These are phyloP conservation scores for Closterium sp. DNA, from an alignment of 139 green algal species.

Conservation along the genomic window DNA sequence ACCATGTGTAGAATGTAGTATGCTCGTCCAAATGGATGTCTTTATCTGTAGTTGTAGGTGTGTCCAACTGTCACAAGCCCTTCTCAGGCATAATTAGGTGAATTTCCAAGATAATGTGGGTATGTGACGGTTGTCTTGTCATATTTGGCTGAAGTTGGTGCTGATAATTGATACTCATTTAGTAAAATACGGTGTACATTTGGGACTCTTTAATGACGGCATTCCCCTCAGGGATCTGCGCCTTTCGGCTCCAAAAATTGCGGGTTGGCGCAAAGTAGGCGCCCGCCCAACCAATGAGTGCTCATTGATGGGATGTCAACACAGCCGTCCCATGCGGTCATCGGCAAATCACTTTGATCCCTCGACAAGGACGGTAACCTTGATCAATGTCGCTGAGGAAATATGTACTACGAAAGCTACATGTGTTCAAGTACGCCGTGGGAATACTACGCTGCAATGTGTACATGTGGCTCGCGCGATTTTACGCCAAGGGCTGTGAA, in stretches of 20 bases:
- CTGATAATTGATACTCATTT: no score
- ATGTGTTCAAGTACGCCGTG: neutral
- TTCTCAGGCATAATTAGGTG: no score
- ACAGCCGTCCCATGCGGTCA: neutral
- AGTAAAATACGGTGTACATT: no score
- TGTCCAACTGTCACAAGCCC: no score
- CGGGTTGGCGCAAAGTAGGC: neutral
- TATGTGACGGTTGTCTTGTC: no score
- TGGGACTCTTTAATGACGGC: no score
- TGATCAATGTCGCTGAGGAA: neutral
- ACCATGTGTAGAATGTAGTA: no score
- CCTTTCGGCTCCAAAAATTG: slow-evolving; percentile 4
- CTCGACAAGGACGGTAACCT: neutral
- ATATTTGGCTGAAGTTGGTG: no score
- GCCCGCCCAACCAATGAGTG: neutral
- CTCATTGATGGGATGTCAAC: neutral
- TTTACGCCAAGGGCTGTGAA: neutral
- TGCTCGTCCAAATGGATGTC: no score
- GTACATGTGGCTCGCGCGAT: neutral
- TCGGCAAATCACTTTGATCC: neutral
- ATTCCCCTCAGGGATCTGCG: neutral
- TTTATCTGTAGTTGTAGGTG: no score
- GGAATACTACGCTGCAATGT: neutral
- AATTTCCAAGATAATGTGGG: no score
- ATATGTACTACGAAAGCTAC: neutral